Percentiles rank a stretch among this genome's conserved stretches.
Evolutionary conservation across 352 stramenopile genomes (phyloP).

Genomic region (Phytopythium chamaehyphon): DNA sequence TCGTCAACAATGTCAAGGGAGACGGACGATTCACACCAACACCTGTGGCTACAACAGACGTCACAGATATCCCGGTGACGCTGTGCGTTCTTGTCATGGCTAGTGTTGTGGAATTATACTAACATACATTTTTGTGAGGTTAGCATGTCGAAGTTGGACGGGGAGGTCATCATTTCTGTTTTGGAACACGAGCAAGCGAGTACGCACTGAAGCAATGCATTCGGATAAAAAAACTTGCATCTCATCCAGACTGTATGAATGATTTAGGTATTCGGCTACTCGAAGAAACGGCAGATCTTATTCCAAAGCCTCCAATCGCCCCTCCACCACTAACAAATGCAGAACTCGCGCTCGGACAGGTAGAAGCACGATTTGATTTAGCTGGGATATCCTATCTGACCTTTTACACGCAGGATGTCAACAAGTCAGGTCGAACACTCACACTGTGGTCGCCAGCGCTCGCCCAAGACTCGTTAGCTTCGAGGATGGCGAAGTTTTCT

Average conservation of each 20-base stretch:
- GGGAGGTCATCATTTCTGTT: slow-evolving; percentile 56
- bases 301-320: slow-evolving; percentile 16
- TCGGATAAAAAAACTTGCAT: too few species aligned
- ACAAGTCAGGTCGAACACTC: slow-evolving; percentile 29
- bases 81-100: slow-evolving; percentile 31
- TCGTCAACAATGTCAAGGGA: slow-evolving; percentile 67
- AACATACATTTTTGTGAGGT: slow-evolving; percentile 1
- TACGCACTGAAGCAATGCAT: slow-evolving; percentile 11
- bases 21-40: slow-evolving; percentile 46
- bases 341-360: slow-evolving; percentile 30
- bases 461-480: slow-evolving; percentile 2
- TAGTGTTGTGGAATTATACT: background rate
- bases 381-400: background rate
- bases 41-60: slow-evolving; percentile 18
- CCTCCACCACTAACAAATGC: slow-evolving; percentile 39
- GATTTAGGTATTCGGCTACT: slow-evolving; percentile 14
- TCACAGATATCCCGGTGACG: slow-evolving; percentile 40
- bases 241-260: background rate
- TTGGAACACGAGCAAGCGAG: slow-evolving; percentile 44
- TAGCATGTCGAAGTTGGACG: slow-evolving; percentile 62
- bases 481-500: slow-evolving; percentile 22
- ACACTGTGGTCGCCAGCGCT: slow-evolving; percentile 35
- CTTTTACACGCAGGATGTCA: slow-evolving; percentile 28
- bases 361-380: slow-evolving; percentile 7
- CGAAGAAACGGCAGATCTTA: slow-evolving; percentile 25